Conservation (phyloP, 2,329 filamentous ascomycete genomes). For the Mollisia scopiformis region DNA sequence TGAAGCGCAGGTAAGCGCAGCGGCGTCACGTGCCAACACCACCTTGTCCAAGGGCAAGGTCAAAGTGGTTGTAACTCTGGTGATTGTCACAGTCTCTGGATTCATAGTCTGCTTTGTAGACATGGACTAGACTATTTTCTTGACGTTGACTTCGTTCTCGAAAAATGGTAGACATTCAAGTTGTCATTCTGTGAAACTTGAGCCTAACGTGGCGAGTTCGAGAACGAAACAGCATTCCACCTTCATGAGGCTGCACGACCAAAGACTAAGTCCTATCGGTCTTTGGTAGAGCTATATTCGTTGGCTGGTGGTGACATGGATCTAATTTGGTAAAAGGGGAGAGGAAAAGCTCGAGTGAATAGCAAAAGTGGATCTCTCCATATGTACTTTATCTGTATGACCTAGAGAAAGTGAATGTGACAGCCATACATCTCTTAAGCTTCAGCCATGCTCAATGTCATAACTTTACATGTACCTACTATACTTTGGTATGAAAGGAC, state of each 20-base stretch:
- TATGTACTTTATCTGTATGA: background rate
- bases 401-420: background rate
- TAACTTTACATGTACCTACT: background rate
- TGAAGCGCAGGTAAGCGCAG: no score
- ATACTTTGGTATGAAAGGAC: background rate
- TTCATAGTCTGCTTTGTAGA: no score
- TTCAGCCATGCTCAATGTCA: no score
- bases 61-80: no score
- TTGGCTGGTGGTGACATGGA: conserved; percentile 16
- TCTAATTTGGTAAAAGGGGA: background rate
- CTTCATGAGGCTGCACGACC: conserved; percentile 23
- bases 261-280: conserved; percentile 27
- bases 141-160: no score
- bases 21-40: no score
- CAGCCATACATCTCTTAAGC: background rate
- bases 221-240: conserved; percentile 19
- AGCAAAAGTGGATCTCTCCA: background rate
- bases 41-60: no score
- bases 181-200: no score
- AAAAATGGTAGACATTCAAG: no score
- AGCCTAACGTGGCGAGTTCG: background rate
- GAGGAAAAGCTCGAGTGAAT: background rate
- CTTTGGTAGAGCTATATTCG: background rate
- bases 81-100: no score
- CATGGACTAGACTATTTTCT: no score